A percentile compares a stretch with the other conserved stretches of the same genome.
These are phyloP conservation scores for Colletotrichum godetiae DNA, from an alignment of 2,329 filamentous ascomycete species.

Conservation along the genomic window DNA sequence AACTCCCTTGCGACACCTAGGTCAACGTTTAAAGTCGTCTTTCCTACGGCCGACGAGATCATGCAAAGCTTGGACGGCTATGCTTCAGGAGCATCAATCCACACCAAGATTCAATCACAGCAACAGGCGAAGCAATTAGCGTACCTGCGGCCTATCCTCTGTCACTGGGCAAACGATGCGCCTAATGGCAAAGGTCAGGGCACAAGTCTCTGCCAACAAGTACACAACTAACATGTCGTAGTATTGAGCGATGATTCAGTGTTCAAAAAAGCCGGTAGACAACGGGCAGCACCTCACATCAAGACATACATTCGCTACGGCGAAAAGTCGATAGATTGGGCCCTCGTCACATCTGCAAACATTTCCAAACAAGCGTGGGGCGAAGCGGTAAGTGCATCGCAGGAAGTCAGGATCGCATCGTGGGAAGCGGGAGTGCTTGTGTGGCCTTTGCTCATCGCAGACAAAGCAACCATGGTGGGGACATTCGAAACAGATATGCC, in stretches of 20 bases:
- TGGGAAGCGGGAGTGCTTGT: conserved; percentile 88
- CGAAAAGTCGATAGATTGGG: conserved; percentile 78
- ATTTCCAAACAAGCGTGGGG: conserved; percentile 93
- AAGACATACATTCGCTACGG: conserved; percentile 85
- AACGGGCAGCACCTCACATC: conserved; percentile 84
- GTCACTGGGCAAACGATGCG: conserved; percentile 79
- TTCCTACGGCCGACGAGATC: conserved; percentile 84
- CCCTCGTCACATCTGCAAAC: conserved; percentile 90
- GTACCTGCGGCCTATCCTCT: conserved; percentile 77
- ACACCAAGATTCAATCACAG: conserved; percentile 78
- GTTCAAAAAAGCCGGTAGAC: conserved; percentile 66
- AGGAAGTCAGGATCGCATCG: conserved; percentile 78
- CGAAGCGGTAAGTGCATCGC: conserved; percentile 64
- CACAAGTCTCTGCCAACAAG: too few species aligned
- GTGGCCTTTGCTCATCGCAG: conserved; percentile 74
- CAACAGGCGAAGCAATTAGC: conserved; percentile 79
- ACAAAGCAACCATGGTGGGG: conserved; percentile 71
- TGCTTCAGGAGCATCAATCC: conserved; percentile 80
- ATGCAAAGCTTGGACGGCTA: conserved; percentile 83
- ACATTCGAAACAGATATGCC: conserved; percentile 74
- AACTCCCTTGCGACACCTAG: conserved; percentile 37
- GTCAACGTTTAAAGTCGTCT: conserved; percentile 77
- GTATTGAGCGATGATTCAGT: conserved; percentile 40
- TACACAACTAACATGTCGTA: conserved; percentile 34
- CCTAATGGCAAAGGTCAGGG: conserved; percentile 46